Evolutionary conservation across 2,329 filamentous ascomycete genomes (phyloP).

Genomic region (Colletotrichum eleusines): DNA sequence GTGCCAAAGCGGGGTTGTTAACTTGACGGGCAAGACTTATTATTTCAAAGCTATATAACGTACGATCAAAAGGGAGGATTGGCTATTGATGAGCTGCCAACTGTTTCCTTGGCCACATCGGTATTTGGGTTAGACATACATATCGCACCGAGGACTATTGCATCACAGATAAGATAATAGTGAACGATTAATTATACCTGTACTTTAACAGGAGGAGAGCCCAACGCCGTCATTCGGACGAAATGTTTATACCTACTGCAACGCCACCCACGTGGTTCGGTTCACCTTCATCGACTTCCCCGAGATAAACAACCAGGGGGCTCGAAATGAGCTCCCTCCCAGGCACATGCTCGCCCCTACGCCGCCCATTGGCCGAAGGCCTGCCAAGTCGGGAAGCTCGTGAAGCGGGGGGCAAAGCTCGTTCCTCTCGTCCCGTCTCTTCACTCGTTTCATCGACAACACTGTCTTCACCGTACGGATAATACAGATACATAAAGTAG

Average conservation of each 20-base stretch:
- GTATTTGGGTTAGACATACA: not conserved
- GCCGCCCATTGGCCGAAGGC: slow-evolving; percentile 24
- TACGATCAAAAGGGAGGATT: not conserved
- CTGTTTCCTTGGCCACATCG: not conserved
- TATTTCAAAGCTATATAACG: not conserved
- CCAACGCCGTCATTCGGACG: not conserved
- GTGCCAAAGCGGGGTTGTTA: no score
- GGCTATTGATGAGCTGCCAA: no score
- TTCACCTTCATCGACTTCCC: not conserved
- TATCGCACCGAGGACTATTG: not conserved
- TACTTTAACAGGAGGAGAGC: not conserved
- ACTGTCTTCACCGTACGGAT: not conserved
- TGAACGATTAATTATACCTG: no score
- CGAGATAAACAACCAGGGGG: not conserved
- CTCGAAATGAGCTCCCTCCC: not conserved
- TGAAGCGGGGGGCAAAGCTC: slow-evolving; percentile 9
- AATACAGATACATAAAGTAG: not conserved
- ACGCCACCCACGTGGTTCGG: not conserved
- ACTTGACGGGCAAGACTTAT: no score
- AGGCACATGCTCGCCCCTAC: slow-evolving; percentile 29
- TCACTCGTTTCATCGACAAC: not conserved
- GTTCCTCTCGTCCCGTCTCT: not conserved
- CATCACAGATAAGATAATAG: not conserved
- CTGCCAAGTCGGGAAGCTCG: slow-evolving; percentile 33
- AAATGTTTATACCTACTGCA: not conserved